Base-by-base conservation (phyloP, 345 rosid genomes). In the Syzygium grande region DNA sequence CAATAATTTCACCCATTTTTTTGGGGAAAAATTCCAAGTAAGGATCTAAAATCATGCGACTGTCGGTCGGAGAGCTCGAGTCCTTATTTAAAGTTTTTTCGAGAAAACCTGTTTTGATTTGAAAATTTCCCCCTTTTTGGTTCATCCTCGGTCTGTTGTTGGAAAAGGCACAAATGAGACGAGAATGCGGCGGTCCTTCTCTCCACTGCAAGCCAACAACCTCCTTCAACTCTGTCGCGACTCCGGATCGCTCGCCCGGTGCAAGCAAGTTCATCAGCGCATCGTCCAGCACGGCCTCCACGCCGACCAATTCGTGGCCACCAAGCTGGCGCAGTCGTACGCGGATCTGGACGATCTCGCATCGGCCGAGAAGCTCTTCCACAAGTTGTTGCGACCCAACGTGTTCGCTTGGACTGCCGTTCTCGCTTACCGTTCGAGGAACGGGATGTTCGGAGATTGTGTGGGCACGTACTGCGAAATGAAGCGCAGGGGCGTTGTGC, bases 381-480 rank as follows among this genome's bases (percentile, higher is more conserved):
- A 83, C 59, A 46, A 61, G 63, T 27, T 89, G 84, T 84, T 84
- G 43, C 91, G 89, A 21, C 91, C 91, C 73, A 92, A 92, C 46
- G 92, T 92, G 85, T 92, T 90, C 61, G 88, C 92, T 2, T 92
- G 92, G 93, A 90, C 93, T 5, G 87, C 93, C 5, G 17, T 92
- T 51, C 46, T 90, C 5, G 89, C 87, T 21, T 87, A 89, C 83
- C 87, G 87, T 85, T 86, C 86, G 12, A 90, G 92, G 84, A 85
- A 84, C 80, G 93, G 91, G 9, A 73, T 86, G 91, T 86, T 84
- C 52, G 85, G 83, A 22, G 73, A 86, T 17, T 89, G 92, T 29
- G 23, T 92, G 4, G 34, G n/a, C 41, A 63, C 85, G 84, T 92
- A 90, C 85, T 79, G 86, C 59, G 79, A 79, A 3, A 91, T 92